Evolutionary conservation across 1,139 yeast species (phyloP).

Genomic region (Magnusiomyces fungicola): DNA sequence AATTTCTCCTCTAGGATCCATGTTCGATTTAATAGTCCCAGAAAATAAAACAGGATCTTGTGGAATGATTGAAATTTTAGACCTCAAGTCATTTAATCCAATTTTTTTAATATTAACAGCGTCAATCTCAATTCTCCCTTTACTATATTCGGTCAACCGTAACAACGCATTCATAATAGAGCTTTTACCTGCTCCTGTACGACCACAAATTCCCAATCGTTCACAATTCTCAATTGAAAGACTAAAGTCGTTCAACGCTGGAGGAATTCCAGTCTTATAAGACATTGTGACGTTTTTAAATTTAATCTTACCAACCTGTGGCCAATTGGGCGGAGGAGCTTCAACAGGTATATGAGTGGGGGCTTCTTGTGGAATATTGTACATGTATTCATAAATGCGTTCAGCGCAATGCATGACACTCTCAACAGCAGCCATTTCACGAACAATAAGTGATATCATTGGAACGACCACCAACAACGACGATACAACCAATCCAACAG

Average conservation of each 20-base stretch:
- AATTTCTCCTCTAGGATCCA: slow-evolving; percentile 56
- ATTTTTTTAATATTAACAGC: slow-evolving; percentile 50
- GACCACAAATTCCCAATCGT: slow-evolving; percentile 68
- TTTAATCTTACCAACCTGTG: slow-evolving; percentile 46
- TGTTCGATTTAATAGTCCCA: slow-evolving; percentile 56
- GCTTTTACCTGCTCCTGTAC: slow-evolving; percentile 77
- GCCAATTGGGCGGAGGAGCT: slow-evolving; percentile 59
- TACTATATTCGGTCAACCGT: slow-evolving; percentile 49
- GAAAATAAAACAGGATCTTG: slow-evolving; percentile 70
- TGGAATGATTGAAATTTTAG: slow-evolving; percentile 62
- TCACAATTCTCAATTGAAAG: slow-evolving; percentile 46
- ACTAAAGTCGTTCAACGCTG: slow-evolving; percentile 52
- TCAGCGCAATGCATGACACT: slow-evolving; percentile 85
- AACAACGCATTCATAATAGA: slow-evolving; percentile 61
- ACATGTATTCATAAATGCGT: slow-evolving; percentile 64
- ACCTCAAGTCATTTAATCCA: slow-evolving; percentile 52
- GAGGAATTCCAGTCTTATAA: slow-evolving; percentile 70
- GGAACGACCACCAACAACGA: slow-evolving; percentile 29
- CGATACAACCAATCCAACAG: slow-evolving; percentile 65
- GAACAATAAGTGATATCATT: slow-evolving; percentile 32
- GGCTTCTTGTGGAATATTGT: slow-evolving; percentile 59
- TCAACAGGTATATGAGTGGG: slow-evolving; percentile 44
- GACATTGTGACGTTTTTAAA: slow-evolving; percentile 55
- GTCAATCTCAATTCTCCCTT: slow-evolving; percentile 51
- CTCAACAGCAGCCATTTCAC: slow-evolving; percentile 60